These are phyloP conservation scores for Coleophoma crateriformis DNA, from an alignment of 2,329 filamentous ascomycete genomes.

Conservation along the genomic window DNA sequence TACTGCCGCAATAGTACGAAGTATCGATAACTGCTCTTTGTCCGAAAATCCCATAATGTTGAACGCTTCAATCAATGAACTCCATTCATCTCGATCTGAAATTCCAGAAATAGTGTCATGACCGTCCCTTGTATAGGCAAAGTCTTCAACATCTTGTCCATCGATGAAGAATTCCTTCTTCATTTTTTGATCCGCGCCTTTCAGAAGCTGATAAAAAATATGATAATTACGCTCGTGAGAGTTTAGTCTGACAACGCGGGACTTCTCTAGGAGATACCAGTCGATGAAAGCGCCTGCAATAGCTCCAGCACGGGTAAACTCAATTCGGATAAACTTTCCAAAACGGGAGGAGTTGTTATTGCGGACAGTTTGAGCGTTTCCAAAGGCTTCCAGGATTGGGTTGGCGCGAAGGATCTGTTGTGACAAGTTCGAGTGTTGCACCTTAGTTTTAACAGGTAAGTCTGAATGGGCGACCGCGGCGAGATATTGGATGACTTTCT, in stretches of 20 bases:
- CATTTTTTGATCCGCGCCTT: constrained; percentile 69
- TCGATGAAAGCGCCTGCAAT: constrained; percentile 97
- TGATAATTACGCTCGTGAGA: constrained; percentile 91
- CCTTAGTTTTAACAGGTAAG: constrained; percentile 56
- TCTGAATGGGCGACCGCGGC: constrained; percentile 89
- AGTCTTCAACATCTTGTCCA: constrained; percentile 73
- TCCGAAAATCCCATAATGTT: constrained; percentile 88
- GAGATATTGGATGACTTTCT: constrained; percentile 98
- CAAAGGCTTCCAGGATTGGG: constrained; percentile 95
- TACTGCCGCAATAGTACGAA: constrained; percentile 84
- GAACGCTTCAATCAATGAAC: constrained; percentile 84
- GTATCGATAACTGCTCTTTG: constrained; percentile 74
- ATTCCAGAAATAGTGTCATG: constrained; percentile 89
- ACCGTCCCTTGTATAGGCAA: constrained; percentile 85
- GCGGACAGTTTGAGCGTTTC: constrained; percentile 93
- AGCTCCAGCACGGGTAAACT: constrained; percentile 81
- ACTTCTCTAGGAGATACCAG: constrained; percentile 98
- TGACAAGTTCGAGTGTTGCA: constrained; percentile 77
- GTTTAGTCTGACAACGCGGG: constrained; percentile 88
- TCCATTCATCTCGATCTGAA: constrained; percentile 89
- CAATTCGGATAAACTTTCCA: constrained; percentile 97
- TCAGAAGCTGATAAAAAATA: constrained; percentile 91
- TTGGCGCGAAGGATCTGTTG: constrained; percentile 96
- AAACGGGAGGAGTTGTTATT: constrained; percentile 99
- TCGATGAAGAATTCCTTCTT: constrained; percentile 74